Percentiles rank a stretch among this genome's conserved stretches.
Evolutionary conservation across 495 filamentous ascomycete species (phyloP).

Genomic region (Tuber borchii): DNA sequence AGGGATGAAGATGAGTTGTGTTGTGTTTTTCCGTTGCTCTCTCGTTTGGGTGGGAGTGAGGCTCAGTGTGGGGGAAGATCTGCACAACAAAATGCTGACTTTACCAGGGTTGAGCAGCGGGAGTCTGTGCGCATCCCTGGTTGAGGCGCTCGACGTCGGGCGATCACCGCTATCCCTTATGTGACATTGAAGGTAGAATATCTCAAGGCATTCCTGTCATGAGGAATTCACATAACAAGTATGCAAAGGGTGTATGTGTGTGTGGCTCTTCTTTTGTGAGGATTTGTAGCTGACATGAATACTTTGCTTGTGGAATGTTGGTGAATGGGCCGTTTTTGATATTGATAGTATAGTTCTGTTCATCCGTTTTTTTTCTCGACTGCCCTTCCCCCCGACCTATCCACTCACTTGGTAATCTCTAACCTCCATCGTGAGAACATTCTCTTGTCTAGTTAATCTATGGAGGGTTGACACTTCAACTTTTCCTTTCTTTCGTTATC

Average conservation of each 20-base stretch:
- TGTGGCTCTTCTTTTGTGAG: not conserved
- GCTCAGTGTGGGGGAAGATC: slow-evolving; percentile 23
- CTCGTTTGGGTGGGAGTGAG: slow-evolving; percentile 22
- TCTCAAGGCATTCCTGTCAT: not conserved
- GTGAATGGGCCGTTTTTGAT: not conserved
- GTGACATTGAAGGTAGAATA: not conserved
- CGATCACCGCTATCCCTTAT: slow-evolving; percentile 26
- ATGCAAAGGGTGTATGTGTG: not conserved
- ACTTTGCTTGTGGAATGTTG: not conserved
- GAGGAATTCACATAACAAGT: not conserved
- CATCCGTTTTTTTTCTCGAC: not conserved
- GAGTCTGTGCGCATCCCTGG: slow-evolving; percentile 19
- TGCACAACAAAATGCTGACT: slow-evolving; percentile 19
- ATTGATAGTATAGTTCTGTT: not conserved
- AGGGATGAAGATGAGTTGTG: not conserved
- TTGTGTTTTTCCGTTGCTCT: not conserved
- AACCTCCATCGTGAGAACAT: not conserved
- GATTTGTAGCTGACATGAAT: not conserved
- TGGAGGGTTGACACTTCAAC: not conserved
- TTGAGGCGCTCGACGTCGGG: slow-evolving; percentile 14
- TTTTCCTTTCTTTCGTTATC: slow-evolving; percentile 19
- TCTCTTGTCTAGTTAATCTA: not conserved
- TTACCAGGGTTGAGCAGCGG: slow-evolving; percentile 21
- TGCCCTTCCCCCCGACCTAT: slow-evolving; percentile 8
- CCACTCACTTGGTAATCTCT: slow-evolving; percentile 4